These are phyloP conservation scores for Paramyrothecium roridum DNA, from an alignment of 2,329 filamentous ascomycete species.

Conservation along the genomic window DNA sequence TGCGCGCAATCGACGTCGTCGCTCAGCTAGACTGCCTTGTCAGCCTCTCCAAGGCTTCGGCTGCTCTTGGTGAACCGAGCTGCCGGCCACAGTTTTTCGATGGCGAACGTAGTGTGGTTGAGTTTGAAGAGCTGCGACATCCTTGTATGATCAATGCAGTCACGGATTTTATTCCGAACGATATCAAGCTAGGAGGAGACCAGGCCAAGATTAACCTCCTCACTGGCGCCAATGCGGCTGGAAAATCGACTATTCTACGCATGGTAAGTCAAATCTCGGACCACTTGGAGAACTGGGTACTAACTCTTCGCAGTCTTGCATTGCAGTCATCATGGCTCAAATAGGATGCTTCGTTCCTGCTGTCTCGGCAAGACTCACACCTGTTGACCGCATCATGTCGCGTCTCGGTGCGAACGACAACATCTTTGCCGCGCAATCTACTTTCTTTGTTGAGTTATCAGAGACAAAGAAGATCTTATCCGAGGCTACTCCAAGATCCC, in stretches of 20 bases:
- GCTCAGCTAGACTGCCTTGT: conserved; percentile 94
- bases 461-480: conserved; percentile 98
- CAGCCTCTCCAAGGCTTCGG: conserved; percentile 85
- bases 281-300: not conserved
- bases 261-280: conserved; percentile 62
- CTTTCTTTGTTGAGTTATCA: conserved; percentile 95
- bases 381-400: conserved; percentile 97
- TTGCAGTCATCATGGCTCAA: conserved; percentile 96
- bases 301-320: conserved; percentile 65
- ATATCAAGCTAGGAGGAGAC: conserved; percentile 80
- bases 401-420: conserved; percentile 97
- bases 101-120: conserved; percentile 78
- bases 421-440: conserved; percentile 96
- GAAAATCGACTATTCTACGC: conserved; percentile 92
- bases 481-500: conserved; percentile 87
- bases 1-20: conserved; percentile 84
- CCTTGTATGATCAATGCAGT: conserved; percentile 90
- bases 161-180: conserved; percentile 94
- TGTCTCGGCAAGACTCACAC: conserved; percentile 76
- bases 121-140: conserved; percentile 89
- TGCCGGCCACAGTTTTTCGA: conserved; percentile 89
- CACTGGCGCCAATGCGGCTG: conserved; percentile 94
- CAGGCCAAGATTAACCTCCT: conserved; percentile 82
- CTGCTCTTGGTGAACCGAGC: conserved; percentile 77
- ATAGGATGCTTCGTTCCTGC: conserved; percentile 92